Percentiles rank a stretch among this genome's conserved stretches.
These are phyloP conservation scores for Penicillium sp. DNA, from an alignment of 2,329 filamentous ascomycete genomes.

Conservation along the genomic window DNA sequence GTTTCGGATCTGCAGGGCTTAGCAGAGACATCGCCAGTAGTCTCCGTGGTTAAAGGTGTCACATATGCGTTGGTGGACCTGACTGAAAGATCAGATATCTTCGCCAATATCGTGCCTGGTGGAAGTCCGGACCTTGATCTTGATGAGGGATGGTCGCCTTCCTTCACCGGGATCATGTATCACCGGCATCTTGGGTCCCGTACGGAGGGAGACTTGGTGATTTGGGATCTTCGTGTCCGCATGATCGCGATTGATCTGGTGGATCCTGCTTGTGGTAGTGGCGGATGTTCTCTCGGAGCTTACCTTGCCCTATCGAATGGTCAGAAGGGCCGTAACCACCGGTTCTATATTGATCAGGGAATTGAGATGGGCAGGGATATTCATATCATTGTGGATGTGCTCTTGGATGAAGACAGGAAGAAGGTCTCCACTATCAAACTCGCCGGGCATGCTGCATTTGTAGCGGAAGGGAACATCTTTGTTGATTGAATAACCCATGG, in stretches of 20 bases:
- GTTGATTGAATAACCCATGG: constrained; percentile 1
- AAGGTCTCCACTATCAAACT: constrained; percentile 18
- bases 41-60: constrained; percentile 71
- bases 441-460: constrained; percentile 10
- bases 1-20: constrained; percentile 6
- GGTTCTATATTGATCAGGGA: constrained; percentile 55
- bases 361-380: constrained; percentile 27
- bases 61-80: constrained; percentile 40
- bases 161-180: constrained; percentile 31
- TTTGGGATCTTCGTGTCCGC: constrained; percentile 26
- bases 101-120: constrained; percentile 18
- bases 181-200: constrained; percentile 19
- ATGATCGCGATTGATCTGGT: constrained; percentile 45
- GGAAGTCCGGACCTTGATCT: constrained; percentile 24
- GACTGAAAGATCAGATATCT: constrained; percentile 20
- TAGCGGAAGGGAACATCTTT: constrained; percentile 10
- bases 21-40: constrained; percentile 45
- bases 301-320: constrained; percentile 49
- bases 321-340: constrained; percentile 37
- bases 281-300: constrained; percentile 53
- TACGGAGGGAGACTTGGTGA: constrained; percentile 15
- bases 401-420: constrained; percentile 13
- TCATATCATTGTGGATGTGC: constrained; percentile 23
- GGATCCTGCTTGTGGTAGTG: constrained; percentile 63
- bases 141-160: constrained; percentile 29